These are phyloP conservation scores for Fagus crenata DNA, from an alignment of 306 rosid genomes.

Conservation along the genomic window DNA sequence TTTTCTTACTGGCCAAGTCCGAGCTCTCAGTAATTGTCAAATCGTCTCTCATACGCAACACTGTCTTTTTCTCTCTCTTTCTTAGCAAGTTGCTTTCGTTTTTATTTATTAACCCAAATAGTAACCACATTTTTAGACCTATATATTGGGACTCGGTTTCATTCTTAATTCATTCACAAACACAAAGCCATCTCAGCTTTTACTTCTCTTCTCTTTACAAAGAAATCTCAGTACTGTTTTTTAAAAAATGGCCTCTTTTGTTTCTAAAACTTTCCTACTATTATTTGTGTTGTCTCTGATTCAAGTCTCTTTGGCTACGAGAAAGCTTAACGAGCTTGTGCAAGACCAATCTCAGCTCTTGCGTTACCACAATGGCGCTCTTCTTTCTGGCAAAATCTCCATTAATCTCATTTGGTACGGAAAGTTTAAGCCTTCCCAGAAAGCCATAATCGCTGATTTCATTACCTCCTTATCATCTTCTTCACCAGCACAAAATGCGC, in stretches of 20 bases:
- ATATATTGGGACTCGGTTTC: conserved; percentile 25
- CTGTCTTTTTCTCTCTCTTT: conserved; percentile 24
- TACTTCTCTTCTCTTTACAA: not conserved
- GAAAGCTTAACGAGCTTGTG: conserved; percentile 48
- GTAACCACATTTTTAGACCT: conserved; percentile 11
- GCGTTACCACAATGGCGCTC: conserved; percentile 82
- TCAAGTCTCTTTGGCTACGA: conserved; percentile 48
- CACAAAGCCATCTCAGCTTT: conserved; percentile 11
- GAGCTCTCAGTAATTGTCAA: conserved; percentile 47
- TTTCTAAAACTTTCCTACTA: conserved; percentile 5
- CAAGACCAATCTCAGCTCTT: conserved; percentile 59
- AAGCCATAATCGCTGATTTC: conserved; percentile 71
- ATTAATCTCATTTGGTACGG: conserved; percentile 86
- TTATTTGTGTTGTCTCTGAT: conserved; percentile 29
- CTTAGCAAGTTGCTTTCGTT: conserved; percentile 33
- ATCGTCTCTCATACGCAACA: conserved; percentile 34
- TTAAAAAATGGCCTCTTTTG: conserved; percentile 30
- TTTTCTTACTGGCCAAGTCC: conserved; percentile 44
- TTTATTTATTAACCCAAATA: not conserved
- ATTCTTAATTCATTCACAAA: not conserved
- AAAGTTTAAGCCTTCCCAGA: conserved; percentile 67
- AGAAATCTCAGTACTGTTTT: too few species aligned
- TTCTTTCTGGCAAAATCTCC: conserved; percentile 73
- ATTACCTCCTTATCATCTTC: conserved; percentile 53
- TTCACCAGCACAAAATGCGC: not conserved